Percentiles rank a stretch among this genome's conserved stretches.
Evolutionary conservation across 108 stramenopile species (phyloP).

Genomic region (Skeletonema tropicum): DNA sequence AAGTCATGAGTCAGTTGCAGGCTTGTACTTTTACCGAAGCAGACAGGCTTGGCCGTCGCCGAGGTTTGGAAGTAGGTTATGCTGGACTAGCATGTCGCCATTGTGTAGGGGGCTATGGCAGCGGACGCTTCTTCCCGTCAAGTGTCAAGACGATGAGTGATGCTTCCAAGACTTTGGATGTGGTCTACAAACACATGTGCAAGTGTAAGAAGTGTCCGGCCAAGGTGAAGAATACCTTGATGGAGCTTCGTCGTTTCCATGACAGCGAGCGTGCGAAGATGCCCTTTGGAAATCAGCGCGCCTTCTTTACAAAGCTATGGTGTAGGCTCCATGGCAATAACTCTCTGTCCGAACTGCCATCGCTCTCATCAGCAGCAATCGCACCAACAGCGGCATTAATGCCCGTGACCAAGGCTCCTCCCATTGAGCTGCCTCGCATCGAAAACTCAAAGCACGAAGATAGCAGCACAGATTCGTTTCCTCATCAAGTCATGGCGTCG

Average conservation of each 20-base stretch:
- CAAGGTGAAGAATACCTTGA: conserved; percentile 52
- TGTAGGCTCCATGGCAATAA: conserved; percentile 28
- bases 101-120: conserved; percentile 81
- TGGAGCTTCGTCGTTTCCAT: conserved; percentile 38
- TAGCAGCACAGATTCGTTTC: not conserved
- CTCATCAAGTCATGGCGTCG: not conserved
- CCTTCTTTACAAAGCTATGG: conserved; percentile 66
- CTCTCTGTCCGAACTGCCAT: not conserved
- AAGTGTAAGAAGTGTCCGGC: conserved; percentile 69
- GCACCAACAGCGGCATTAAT: conserved; percentile 63
- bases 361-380: conserved; percentile 24
- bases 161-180: conserved; percentile 80
- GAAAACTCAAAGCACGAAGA: not conserved
- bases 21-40: conserved; percentile 83
- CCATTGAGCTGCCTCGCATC: not conserved
- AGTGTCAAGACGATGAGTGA: conserved; percentile 84
- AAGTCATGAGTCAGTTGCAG: conserved; percentile 77
- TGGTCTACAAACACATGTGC: conserved; percentile 80
- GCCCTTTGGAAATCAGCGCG: conserved; percentile 47
- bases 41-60: conserved; percentile 81
- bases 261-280: conserved; percentile 49
- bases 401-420: conserved; percentile 28
- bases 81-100: conserved; percentile 82
- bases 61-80: conserved; percentile 75
- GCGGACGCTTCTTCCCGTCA: conserved; percentile 86